A percentile compares a stretch with the other conserved stretches of the same genome.
Conservation (phyloP, 306 rosid genomes). For the Betula pendula region DNA sequence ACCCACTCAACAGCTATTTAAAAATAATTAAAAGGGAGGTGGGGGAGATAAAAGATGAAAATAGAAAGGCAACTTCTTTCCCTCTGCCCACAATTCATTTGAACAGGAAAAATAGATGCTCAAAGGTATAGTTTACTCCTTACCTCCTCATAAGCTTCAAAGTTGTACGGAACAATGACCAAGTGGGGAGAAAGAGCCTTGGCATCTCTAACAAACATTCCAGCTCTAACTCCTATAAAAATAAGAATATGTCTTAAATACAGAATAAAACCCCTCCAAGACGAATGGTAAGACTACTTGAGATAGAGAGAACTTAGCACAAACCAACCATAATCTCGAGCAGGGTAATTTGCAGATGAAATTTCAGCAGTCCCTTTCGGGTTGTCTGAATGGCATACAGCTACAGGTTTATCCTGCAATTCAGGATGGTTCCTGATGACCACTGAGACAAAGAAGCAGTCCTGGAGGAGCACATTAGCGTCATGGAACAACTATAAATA, state of each 20-base stretch:
- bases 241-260: slow-evolving; percentile 14
- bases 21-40: not conserved
- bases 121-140: slow-evolving; percentile 13
- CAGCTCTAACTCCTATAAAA: slow-evolving; percentile 78
- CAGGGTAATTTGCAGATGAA: slow-evolving; percentile 97
- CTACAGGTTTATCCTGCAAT: slow-evolving; percentile 76
- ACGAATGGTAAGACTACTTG: slow-evolving; percentile 8
- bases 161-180: slow-evolving; percentile 78
- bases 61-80: not conserved
- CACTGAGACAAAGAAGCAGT: slow-evolving; percentile 92
- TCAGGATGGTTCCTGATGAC: slow-evolving; percentile 71
- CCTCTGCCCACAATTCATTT: slow-evolving; percentile 19
- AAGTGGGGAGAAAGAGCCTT: slow-evolving; percentile 80
- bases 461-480: slow-evolving; percentile 52
- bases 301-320: slow-evolving; percentile 25
- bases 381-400: slow-evolving; percentile 87
- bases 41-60: not conserved
- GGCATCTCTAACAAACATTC: slow-evolving; percentile 91
- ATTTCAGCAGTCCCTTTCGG: slow-evolving; percentile 92
- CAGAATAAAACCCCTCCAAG: slow-evolving; percentile 16
- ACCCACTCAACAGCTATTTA: not conserved
- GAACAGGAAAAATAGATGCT: not conserved
- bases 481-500: slow-evolving; percentile 32
- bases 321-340: slow-evolving; percentile 80
- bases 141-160: slow-evolving; percentile 94